Base-by-base conservation (phyloP, 2,329 filamentous ascomycete genomes). In the Pleoardoris graminearum region DNA sequence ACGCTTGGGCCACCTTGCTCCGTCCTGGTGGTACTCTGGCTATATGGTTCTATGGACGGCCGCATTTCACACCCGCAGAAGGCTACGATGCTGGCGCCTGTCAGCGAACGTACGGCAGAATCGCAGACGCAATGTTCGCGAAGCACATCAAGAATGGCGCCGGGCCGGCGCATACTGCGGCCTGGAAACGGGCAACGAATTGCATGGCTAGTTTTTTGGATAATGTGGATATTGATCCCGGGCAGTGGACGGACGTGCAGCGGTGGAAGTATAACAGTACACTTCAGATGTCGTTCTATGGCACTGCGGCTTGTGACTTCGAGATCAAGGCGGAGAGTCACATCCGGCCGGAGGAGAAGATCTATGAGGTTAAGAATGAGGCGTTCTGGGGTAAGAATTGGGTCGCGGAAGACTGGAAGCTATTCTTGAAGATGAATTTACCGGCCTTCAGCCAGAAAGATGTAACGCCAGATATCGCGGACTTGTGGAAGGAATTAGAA, bases 41-140 rank as follows among this genome's bases (percentile, higher is more conserved):
- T 5, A 35, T 45, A n/a, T 45, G 42, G 42, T 45, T 45, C 16
- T 45, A 45, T 17, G 42, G 42, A 12, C 42, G 27, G 10, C 42
- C 30, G 7, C 27, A 33, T 35, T 45, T 45, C 25, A 12, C 29
- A 12, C 27, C 16, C 8, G 17, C 27, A 22, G 29, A 45, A 14
- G n/a, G n/a, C n/a, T n/a, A n/a, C n/a, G 27, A 44, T 16, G 41
- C 41, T 14, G 17, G 23, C 8, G 25, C 23, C 11, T 44, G 41
- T 22, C 41, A 44, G 25, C 23, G 11, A 8, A 44, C 30, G 4
- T 44, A 30, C 25, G 19, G 30, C n/a, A 19, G 7, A 8, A 30
- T 44, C 23, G 25, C 25, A 2, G 41, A 44, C 17, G 30, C 30
- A 1, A 33, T 35, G 30, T 45, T 33, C 16, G 29, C 29, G 3